Conservation (phyloP, 768 basidiomycete genomes). For the Lentinula guzmanii region DNA sequence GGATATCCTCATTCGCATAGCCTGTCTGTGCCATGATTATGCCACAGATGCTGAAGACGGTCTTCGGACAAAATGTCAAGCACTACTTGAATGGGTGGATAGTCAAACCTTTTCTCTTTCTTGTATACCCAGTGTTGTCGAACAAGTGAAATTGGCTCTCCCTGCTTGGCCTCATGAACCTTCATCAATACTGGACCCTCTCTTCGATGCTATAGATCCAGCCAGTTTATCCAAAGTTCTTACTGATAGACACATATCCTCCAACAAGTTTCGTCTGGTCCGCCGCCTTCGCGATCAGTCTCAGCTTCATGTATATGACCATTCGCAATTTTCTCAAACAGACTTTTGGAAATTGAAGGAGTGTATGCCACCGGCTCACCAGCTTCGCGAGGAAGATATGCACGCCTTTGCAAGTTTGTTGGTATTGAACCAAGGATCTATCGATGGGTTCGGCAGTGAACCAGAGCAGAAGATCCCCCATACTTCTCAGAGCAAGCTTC, state of each 20-base stretch:
- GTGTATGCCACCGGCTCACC: conserved; percentile 51
- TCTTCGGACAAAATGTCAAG: conserved; percentile 28
- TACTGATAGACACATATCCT: conserved; percentile 50
- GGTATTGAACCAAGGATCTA: conserved; percentile 48
- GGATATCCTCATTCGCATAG: conserved; percentile 65
- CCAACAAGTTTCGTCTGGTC: conserved; percentile 75
- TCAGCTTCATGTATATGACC: conserved; percentile 27
- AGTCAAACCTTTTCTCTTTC: conserved; percentile 38
- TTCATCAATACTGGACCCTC: conserved; percentile 34
- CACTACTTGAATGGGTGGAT: conserved; percentile 63
- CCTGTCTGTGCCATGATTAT: conserved; percentile 54
- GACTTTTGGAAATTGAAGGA: conserved; percentile 87
- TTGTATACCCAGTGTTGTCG: conserved; percentile 26
- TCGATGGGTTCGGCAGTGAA: conserved; percentile 56
- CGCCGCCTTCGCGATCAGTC: conserved; percentile 54
- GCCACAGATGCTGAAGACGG: conserved; percentile 24
- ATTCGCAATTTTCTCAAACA: conserved; percentile 42
- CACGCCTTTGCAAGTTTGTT: conserved; percentile 69
- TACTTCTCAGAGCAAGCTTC: neutral
- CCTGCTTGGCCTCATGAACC: conserved; percentile 74
- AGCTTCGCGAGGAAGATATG: conserved; percentile 62
- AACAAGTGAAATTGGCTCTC: conserved; percentile 49
- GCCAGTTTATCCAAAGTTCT: conserved; percentile 49
- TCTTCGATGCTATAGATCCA: conserved; percentile 40
- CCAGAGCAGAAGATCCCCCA: conserved; percentile 20